Conservation (phyloP, 2,329 filamentous ascomycete species). For the Blastomyces silverae region DNA sequence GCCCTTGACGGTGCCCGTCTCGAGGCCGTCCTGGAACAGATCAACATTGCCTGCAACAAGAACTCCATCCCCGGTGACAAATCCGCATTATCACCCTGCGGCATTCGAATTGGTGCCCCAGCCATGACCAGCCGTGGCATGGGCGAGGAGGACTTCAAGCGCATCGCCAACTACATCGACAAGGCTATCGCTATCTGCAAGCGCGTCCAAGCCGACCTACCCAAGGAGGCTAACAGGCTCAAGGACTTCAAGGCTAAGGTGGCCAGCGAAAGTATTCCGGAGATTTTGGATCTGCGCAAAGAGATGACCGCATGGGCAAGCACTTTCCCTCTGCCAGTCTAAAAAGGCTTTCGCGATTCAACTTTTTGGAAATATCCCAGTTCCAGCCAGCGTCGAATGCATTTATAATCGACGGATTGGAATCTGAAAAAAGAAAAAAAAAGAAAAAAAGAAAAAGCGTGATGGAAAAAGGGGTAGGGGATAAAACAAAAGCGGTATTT, state of each 20-base stretch:
- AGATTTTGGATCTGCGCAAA: slow-evolving; percentile 78
- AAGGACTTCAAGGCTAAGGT: slow-evolving; percentile 99
- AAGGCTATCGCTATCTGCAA: slow-evolving; percentile 81
- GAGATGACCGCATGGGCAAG: slow-evolving; percentile 84
- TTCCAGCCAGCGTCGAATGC: background rate
- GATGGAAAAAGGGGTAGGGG: slow-evolving; percentile 9
- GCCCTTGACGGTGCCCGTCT: slow-evolving; percentile 84
- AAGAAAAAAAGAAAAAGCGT: slow-evolving; percentile 1
- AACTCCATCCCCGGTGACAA: slow-evolving; percentile 98
- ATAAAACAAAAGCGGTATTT: slow-evolving; percentile 16
- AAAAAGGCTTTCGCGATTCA: slow-evolving; percentile 23
- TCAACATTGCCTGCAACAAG: slow-evolving; percentile 99
- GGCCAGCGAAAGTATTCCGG: slow-evolving; percentile 64
- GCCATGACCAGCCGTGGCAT: slow-evolving; percentile 98
- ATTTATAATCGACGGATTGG: background rate
- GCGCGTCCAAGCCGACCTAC: slow-evolving; percentile 73
- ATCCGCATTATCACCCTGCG: slow-evolving; percentile 86
- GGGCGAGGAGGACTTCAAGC: slow-evolving; percentile 83
- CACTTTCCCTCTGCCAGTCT: slow-evolving; percentile 77
- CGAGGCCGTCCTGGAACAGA: slow-evolving; percentile 91
- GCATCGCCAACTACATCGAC: slow-evolving; percentile 85
- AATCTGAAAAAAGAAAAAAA: background rate
- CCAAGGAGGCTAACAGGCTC: slow-evolving; percentile 98
- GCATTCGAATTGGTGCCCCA: slow-evolving; percentile 91
- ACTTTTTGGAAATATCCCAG: slow-evolving; percentile 1